These are phyloP conservation scores for Botryotinia narcissicola DNA, from an alignment of 2,329 filamentous ascomycete species.

Conservation along the genomic window DNA sequence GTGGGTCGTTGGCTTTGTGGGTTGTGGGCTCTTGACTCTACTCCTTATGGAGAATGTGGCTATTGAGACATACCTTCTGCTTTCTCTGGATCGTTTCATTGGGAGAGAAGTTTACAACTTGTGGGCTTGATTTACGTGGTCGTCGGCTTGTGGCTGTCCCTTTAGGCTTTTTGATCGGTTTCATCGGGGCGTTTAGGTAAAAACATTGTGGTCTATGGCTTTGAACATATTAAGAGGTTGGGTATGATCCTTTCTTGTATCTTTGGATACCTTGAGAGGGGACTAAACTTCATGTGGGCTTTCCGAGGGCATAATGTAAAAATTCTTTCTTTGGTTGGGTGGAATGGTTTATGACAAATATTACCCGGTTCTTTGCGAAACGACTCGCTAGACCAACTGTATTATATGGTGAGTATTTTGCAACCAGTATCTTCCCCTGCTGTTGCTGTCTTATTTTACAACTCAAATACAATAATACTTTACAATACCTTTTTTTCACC, in stretches of 20 bases:
- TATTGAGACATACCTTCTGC: conserved; percentile 38
- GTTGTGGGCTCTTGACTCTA: conserved; percentile 42
- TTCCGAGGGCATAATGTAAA: conserved; percentile 31
- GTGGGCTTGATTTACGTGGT: conserved; percentile 38
- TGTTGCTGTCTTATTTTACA: not conserved
- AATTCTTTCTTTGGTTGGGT: conserved; percentile 11
- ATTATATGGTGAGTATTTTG: conserved; percentile 24
- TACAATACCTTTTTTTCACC: not conserved
- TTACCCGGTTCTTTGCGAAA: conserved; percentile 9
- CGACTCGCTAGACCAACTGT: conserved; percentile 16
- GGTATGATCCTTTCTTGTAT: conserved; percentile 38
- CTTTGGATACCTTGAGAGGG: conserved; percentile 33
- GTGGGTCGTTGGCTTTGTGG: conserved; percentile 40
- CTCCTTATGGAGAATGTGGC: conserved; percentile 39
- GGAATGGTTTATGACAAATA: conserved; percentile 13
- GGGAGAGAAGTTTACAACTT: conserved; percentile 28
- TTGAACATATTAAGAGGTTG: conserved; percentile 37
- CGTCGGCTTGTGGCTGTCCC: conserved; percentile 39
- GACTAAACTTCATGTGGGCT: conserved; percentile 39
- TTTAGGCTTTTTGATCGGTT: conserved; percentile 34
- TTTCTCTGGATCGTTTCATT: conserved; percentile 8
- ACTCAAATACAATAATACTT: conserved; percentile 12
- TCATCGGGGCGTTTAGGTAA: conserved; percentile 33
- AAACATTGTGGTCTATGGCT: conserved; percentile 33
- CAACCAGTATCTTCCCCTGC: conserved; percentile 7